phyloP scores from a whole-genome alignment of 768 basidiomycete genomes.

The Artomyces pyxidatus region DNA sequence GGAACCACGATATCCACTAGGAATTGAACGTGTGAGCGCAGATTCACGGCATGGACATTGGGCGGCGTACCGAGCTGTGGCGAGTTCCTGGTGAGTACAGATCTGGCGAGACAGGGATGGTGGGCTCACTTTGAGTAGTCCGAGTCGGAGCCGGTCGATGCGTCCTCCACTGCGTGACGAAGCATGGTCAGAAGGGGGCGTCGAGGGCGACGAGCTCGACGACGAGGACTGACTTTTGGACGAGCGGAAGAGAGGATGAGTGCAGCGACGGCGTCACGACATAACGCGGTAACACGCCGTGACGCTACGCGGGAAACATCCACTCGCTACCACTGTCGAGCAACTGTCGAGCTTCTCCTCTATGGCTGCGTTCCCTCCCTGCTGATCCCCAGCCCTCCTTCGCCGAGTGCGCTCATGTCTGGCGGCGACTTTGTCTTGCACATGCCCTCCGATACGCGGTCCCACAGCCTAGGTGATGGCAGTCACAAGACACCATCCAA shows the following conservation, averaged over 20 bases:
- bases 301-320: background rate
- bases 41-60: constrained; percentile 2
- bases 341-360: background rate
- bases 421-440: constrained; percentile 17
- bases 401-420: constrained; percentile 10
- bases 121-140: constrained; percentile 85
- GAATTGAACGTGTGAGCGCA: constrained; percentile 4
- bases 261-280: background rate
- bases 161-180: constrained; percentile 62
- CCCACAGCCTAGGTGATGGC: constrained; percentile 6
- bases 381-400: background rate
- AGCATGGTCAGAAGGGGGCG: constrained; percentile 23
- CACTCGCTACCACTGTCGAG: background rate
- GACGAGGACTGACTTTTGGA: background rate
- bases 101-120: background rate
- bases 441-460: constrained; percentile 25
- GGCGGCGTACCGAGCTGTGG: constrained; percentile 17
- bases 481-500: background rate
- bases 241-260: background rate
- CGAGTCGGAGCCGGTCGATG: constrained; percentile 89
- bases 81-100: background rate
- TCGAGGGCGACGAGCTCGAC: background rate
- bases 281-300: background rate
- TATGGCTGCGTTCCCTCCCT: background rate
- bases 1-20: constrained; percentile 98